phyloP scores from a whole-genome alignment of 2,329 filamentous ascomycete genomes.

The Aspergillus sp. region DNA sequence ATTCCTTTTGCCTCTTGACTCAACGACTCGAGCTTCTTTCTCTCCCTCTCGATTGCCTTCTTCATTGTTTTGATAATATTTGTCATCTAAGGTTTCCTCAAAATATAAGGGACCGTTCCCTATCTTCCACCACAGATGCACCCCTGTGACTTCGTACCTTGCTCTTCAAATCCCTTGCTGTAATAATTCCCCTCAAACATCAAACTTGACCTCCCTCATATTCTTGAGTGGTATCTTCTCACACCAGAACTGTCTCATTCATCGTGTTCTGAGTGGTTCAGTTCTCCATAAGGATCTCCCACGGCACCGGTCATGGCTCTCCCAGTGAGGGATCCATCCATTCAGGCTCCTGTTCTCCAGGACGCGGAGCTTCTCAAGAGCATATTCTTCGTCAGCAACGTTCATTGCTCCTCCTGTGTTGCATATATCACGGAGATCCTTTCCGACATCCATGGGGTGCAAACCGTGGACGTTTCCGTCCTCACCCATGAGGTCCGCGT shows the following conservation, averaged over 20 bases:
- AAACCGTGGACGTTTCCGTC: constrained; percentile 42
- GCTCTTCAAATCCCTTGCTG: too few relatives aligned
- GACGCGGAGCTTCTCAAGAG: constrained; percentile 19
- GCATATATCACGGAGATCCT: constrained; percentile 47
- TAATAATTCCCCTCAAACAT: too few relatives aligned
- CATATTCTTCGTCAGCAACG: constrained; percentile 47
- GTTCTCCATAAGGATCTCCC: constrained; percentile 1
- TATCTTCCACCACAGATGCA: too few relatives aligned
- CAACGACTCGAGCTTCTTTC: constrained; percentile 5
- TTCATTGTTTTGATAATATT: neutral
- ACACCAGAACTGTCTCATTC: neutral
- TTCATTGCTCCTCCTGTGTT: constrained; percentile 50
- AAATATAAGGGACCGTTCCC: neutral
- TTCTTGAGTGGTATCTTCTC: too few relatives aligned
- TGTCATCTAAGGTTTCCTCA: neutral
- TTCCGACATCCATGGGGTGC: constrained; percentile 33
- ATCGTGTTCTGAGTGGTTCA: too few relatives aligned
- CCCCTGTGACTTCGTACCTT: too few relatives aligned
- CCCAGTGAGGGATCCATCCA: neutral
- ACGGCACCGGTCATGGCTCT: constrained; percentile 15
- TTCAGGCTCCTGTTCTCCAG: constrained; percentile 12
- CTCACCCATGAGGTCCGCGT: constrained; percentile 45
- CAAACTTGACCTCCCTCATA: too few relatives aligned
- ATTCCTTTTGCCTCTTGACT: constrained; percentile 5
- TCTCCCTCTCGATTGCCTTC: constrained; percentile 1